Evolutionary conservation across 2,329 filamentous ascomycete genomes (phyloP).

Genomic region (Monilinia vaccinii-corymbosi): DNA sequence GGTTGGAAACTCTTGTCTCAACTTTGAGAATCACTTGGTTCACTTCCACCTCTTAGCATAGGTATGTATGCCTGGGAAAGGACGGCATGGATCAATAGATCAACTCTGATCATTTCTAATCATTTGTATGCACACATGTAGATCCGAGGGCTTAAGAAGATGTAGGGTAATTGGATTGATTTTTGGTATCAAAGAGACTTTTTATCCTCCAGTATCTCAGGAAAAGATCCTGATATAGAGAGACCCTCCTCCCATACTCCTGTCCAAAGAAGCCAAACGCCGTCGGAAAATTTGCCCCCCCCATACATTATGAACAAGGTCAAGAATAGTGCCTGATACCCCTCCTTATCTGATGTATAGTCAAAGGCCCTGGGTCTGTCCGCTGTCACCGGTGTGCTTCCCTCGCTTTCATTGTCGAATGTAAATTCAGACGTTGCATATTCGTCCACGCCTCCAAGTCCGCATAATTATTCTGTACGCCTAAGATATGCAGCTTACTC

Average conservation of each 20-base stretch:
- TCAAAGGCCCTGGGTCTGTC: not conserved
- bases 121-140: not conserved
- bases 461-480: not conserved
- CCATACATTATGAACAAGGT: not conserved
- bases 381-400: not conserved
- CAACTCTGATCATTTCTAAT: not conserved
- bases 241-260: not conserved
- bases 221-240: not conserved
- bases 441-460: not conserved
- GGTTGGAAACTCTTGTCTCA: not conserved
- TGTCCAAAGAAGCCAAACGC: not conserved
- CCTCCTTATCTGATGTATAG: not conserved
- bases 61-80: not conserved
- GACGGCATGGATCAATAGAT: not conserved
- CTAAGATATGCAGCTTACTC: constrained; percentile 6
- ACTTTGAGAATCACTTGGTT: not conserved
- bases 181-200: not conserved
- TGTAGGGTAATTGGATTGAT: not conserved
- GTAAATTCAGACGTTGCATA: not conserved
- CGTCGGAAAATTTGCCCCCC: not conserved
- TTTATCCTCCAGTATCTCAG: not conserved
- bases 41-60: not conserved
- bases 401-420: not conserved
- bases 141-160: not conserved
- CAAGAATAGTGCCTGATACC: not conserved